Percentiles rank a stretch among this genome's conserved stretches.
phyloP scores from a whole-genome alignment of 2,329 filamentous ascomycete species.

The Chaetomiaceae sp. region DNA sequence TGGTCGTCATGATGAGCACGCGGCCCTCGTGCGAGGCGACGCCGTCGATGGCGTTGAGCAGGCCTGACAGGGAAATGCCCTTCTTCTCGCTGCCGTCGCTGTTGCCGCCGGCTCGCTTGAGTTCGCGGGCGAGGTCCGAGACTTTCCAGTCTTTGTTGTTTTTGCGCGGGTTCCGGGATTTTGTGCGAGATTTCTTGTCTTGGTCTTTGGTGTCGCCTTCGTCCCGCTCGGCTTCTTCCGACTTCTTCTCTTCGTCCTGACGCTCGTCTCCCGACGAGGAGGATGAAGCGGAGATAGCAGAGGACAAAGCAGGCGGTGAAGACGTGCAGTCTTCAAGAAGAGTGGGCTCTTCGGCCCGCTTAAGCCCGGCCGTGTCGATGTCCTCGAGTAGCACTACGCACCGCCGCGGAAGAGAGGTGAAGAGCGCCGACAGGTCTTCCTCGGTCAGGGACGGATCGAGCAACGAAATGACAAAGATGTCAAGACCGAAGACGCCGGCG shows the following conservation, averaged over 20 bases:
- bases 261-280: slow-evolving; percentile 3
- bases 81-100: slow-evolving; percentile 36
- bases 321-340: too few species aligned
- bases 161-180: slow-evolving; percentile 37
- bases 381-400: slow-evolving; percentile 67
- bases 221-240: slow-evolving; percentile 21
- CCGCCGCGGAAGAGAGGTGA: slow-evolving; percentile 55
- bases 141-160: slow-evolving; percentile 31
- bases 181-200: slow-evolving; percentile 23
- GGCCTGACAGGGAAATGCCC: slow-evolving; percentile 69
- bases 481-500: slow-evolving; percentile 61
- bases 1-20: slow-evolving; percentile 79
- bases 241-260: slow-evolving; percentile 12
- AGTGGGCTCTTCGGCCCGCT: slow-evolving; percentile 35
- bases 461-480: slow-evolving; percentile 61
- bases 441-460: slow-evolving; percentile 59
- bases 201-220: slow-evolving; percentile 24
- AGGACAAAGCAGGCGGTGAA: too few species aligned
- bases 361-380: slow-evolving; percentile 62
- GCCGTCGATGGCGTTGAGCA: slow-evolving; percentile 81
- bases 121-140: slow-evolving; percentile 40
- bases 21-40: slow-evolving; percentile 75
- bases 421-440: slow-evolving; percentile 55
- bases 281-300: too few species aligned
- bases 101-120: slow-evolving; percentile 38